Percentiles rank a stretch among this genome's conserved stretches.
Conservation (phyloP, 768 basidiomycete species). For the Trametes elegans region DNA sequence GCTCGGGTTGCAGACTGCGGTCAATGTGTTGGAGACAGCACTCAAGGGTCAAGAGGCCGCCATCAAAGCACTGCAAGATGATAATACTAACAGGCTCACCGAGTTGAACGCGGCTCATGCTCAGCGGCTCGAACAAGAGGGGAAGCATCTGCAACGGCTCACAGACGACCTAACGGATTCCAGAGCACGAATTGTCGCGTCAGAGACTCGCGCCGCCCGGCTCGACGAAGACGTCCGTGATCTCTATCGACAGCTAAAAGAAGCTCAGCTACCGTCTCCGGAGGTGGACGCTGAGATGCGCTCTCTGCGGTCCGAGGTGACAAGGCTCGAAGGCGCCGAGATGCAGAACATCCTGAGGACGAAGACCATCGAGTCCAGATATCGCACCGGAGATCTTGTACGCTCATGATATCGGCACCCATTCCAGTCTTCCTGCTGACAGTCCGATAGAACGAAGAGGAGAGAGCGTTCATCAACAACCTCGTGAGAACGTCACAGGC, state of each 20-base stretch:
- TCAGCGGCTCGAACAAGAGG: slow-evolving; percentile 8
- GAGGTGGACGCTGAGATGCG: slow-evolving; percentile 23
- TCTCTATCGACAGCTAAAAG: slow-evolving; percentile 20
- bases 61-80: slow-evolving; percentile 5
- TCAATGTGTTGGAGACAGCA: slow-evolving; percentile 18
- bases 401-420: not conserved
- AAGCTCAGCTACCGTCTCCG: slow-evolving; percentile 21
- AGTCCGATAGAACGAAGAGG: slow-evolving; percentile 27
- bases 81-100: slow-evolving; percentile 19
- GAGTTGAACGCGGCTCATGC: slow-evolving; percentile 9
- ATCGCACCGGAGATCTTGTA: slow-evolving; percentile 32
- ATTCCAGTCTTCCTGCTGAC: not conserved
- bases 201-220: slow-evolving; percentile 17
- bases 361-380: slow-evolving; percentile 30
- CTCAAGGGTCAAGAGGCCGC: slow-evolving; percentile 15
- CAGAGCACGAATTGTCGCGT: slow-evolving; percentile 9
- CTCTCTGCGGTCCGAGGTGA: slow-evolving; percentile 22
- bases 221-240: slow-evolving; percentile 19
- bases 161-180: slow-evolving; percentile 21
- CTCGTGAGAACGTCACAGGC: slow-evolving; percentile 31
- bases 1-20: slow-evolving; percentile 26
- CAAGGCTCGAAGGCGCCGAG: slow-evolving; percentile 23
- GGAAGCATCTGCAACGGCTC: slow-evolving; percentile 15
- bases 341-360: slow-evolving; percentile 20
- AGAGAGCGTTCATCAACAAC: slow-evolving; percentile 31